Percentiles rank a stretch among this genome's conserved stretches.
Conservation (phyloP, 768 basidiomycete genomes). For the Trametes cingulata region DNA sequence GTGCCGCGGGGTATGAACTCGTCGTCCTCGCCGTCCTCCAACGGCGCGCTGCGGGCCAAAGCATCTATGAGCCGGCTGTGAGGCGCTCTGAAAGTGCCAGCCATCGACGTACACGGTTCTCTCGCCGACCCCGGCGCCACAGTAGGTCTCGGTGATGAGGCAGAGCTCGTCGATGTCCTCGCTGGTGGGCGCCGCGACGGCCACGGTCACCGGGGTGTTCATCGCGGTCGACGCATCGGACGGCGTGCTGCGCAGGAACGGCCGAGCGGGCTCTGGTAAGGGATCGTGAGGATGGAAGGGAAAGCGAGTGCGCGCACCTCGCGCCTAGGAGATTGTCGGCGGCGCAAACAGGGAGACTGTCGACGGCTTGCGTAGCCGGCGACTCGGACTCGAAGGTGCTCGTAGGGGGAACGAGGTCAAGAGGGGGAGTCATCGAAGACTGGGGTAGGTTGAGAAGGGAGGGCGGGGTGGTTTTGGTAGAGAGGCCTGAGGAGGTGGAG, state of each 20-base stretch:
- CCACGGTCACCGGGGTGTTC: not conserved
- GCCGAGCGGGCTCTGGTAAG: not conserved
- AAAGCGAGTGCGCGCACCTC: not conserved
- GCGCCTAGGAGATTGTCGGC: not conserved
- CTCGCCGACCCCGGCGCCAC: too few species aligned
- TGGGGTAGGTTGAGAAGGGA: too few species aligned
- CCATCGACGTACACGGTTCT: too few species aligned
- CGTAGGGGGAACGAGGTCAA: too few species aligned
- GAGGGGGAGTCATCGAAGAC: too few species aligned
- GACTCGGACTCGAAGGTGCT: too few species aligned
- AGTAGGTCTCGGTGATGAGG: not conserved
- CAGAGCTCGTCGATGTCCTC: not conserved
- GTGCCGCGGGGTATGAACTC: not conserved
- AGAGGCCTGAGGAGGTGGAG: too few species aligned
- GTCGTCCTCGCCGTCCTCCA: constrained; percentile 4
- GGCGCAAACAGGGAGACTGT: not conserved
- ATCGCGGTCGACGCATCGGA: not conserved
- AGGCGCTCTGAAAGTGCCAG: too few species aligned
- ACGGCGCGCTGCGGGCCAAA: too few species aligned
- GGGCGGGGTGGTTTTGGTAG: too few species aligned
- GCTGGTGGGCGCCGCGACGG: not conserved
- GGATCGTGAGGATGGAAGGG: too few species aligned
- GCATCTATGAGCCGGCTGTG: too few species aligned
- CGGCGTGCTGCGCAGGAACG: not conserved
- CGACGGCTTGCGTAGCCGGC: not conserved